Evolutionary conservation across 768 basidiomycete species (phyloP).

Genomic region (Leccinum longicurvipes): DNA sequence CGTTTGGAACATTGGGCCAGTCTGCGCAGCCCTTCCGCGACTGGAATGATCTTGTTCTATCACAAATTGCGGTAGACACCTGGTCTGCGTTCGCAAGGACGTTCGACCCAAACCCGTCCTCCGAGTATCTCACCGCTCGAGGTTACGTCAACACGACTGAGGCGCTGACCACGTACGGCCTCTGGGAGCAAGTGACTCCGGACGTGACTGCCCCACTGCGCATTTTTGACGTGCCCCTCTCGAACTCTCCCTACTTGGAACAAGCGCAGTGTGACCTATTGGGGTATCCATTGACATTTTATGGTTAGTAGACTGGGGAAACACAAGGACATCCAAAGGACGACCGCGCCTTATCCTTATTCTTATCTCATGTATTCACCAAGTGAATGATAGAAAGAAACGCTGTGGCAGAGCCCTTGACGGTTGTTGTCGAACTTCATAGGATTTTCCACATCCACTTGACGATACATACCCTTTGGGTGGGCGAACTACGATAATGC

Average conservation of each 20-base stretch:
- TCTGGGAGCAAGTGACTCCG: slow-evolving; percentile 2
- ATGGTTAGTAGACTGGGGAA: neutral
- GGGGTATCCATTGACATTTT: slow-evolving; percentile 6
- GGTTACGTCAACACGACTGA: slow-evolving; percentile 33
- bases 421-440: no score
- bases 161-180: neutral
- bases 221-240: slow-evolving; percentile 1
- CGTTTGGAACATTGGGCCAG: slow-evolving; percentile 38
- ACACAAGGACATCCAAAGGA: neutral
- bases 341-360: no score
- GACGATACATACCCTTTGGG: no score
- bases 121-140: slow-evolving; percentile 39
- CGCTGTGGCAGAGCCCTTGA: neutral
- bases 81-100: slow-evolving; percentile 49
- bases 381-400: neutral
- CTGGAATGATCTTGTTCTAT: slow-evolving; percentile 41
- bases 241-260: slow-evolving; percentile 4
- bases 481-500: no score
- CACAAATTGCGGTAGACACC: slow-evolving; percentile 41
- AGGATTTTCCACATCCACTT: no score
- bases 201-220: neutral
- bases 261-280: slow-evolving; percentile 5
- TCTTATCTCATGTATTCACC: neutral
- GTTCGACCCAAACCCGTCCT: slow-evolving; percentile 45
- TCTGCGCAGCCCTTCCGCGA: slow-evolving; percentile 42